Evolutionary conservation across 345 rosid genomes (phyloP).

Genomic region (Dipteronia sinensis): DNA sequence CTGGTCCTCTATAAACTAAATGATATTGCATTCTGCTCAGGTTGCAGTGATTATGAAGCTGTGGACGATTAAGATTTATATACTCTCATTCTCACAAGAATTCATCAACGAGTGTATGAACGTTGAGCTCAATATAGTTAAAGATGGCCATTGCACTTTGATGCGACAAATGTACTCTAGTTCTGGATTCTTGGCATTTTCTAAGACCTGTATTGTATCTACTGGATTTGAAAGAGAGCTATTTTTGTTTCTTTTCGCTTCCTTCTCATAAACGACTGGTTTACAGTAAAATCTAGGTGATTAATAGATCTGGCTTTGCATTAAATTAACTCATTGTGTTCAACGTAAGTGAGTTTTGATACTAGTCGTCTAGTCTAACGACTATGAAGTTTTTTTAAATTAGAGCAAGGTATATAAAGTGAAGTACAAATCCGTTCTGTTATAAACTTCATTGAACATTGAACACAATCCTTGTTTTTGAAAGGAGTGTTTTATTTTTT

Average conservation of each 20-base stretch:
- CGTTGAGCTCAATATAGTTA: too few relatives aligned
- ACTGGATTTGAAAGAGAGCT: background rate
- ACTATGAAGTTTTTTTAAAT: too few relatives aligned
- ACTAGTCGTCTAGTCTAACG: too few relatives aligned
- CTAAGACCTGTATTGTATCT: background rate
- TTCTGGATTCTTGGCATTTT: background rate
- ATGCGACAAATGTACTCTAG: background rate
- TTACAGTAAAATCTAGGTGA: background rate
- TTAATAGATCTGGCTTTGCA: background rate
- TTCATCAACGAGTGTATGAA: background rate
- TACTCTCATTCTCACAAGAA: background rate
- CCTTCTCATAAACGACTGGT: background rate
- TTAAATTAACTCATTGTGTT: background rate
- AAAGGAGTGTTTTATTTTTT: too few relatives aligned
- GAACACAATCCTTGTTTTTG: too few relatives aligned
- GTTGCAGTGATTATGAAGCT: conserved; percentile 5
- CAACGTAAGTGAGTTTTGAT: background rate
- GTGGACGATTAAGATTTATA: background rate
- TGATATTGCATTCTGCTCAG: background rate
- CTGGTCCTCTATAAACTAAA: background rate
- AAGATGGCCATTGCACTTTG: background rate
- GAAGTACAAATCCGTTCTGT: too few relatives aligned
- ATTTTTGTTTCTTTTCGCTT: background rate
- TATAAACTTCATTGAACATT: too few relatives aligned
- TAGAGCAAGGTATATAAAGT: too few relatives aligned